These are phyloP conservation scores for Microsporum audouinii DNA, from an alignment of 2,329 filamentous ascomycete species.

Conservation along the genomic window DNA sequence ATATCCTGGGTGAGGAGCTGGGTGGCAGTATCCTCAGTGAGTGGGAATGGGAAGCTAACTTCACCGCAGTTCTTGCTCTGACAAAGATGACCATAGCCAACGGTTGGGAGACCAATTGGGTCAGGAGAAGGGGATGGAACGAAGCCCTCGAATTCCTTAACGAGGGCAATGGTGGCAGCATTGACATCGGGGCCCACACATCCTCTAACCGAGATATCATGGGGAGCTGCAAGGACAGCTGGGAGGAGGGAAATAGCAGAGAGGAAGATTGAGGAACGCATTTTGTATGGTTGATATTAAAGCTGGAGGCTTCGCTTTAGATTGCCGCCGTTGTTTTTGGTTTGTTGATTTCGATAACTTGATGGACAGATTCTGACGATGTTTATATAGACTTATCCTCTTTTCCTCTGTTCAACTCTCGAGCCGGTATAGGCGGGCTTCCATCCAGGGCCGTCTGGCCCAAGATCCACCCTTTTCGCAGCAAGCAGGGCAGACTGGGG, in stretches of 20 bases:
- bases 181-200: conserved; percentile 23
- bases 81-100: conserved; percentile 44
- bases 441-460: background rate
- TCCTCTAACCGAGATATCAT: conserved; percentile 4
- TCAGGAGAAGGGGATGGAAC: conserved; percentile 26
- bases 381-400: background rate
- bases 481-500: background rate
- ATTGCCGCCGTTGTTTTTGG: background rate
- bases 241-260: conserved; percentile 26
- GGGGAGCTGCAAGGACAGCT: conserved; percentile 5
- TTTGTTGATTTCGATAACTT: background rate
- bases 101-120: conserved; percentile 38
- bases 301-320: background rate
- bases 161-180: conserved; percentile 25
- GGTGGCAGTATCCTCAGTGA: conserved; percentile 33
- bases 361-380: background rate
- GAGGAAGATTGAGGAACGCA: conserved; percentile 38
- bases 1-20: conserved; percentile 34
- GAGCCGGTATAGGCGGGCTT: background rate
- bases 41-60: conserved; percentile 33
- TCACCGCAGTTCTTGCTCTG: conserved; percentile 30
- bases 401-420: background rate
- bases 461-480: background rate
- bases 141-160: conserved; percentile 31
- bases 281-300: conserved; percentile 19